A percentile compares a stretch with the other conserved stretches of the same genome.
Conservation (phyloP, 768 basidiomycete species). For the Boletus vinaceobasis region DNA sequence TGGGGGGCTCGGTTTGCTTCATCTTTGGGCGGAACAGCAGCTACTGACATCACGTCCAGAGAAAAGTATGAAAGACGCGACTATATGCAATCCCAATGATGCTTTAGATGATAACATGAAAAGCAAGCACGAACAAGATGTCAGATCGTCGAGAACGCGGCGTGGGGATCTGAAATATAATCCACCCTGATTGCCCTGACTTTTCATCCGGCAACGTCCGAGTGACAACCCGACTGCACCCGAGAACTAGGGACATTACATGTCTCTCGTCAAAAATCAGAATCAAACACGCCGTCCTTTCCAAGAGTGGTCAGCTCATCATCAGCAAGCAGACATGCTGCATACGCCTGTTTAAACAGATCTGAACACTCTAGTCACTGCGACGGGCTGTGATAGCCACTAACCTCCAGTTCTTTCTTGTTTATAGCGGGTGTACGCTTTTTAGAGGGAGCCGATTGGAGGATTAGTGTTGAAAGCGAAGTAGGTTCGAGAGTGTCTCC, state of each 20-base stretch:
- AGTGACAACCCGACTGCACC: background rate
- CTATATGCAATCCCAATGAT: background rate
- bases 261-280: background rate
- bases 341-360: constrained; percentile 28
- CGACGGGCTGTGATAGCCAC: background rate
- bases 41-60: constrained; percentile 14
- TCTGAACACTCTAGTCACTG: background rate
- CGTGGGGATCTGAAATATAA: too few species aligned
- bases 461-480: background rate
- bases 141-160: too few species aligned
- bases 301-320: constrained; percentile 33
- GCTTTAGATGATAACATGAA: constrained; percentile 1
- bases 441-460: background rate
- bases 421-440: background rate
- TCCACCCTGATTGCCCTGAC: too few species aligned
- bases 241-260: background rate
- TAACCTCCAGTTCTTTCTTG: constrained; percentile 24
- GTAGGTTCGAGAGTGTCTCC: background rate
- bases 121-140: background rate
- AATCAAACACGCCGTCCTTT: constrained; percentile 28
- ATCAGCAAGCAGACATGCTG: constrained; percentile 37
- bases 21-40: background rate
- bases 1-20: background rate
- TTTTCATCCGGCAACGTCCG: background rate
- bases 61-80: background rate